Evolutionary conservation across 148 eudicot genomes (phyloP).

Genomic region (Camellia lanceoleosa): DNA sequence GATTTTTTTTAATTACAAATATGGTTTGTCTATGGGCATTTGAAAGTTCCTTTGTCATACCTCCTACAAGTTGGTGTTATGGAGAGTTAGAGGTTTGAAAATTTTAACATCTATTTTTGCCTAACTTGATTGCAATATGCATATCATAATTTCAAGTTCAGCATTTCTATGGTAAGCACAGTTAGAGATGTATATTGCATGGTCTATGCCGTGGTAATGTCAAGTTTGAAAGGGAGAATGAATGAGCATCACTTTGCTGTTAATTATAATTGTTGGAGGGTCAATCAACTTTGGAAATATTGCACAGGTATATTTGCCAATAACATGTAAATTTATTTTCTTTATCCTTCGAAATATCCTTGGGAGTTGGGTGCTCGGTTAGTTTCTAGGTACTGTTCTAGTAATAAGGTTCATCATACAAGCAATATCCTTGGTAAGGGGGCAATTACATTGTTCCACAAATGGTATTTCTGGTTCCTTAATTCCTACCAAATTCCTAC

Average conservation of each 20-base stretch:
- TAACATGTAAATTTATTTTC: conserved; percentile 21
- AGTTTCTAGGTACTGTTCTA: conserved; percentile 33
- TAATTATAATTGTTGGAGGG: conserved; percentile 12
- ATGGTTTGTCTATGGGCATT: not conserved
- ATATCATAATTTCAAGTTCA: not conserved
- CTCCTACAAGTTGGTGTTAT: too few species aligned
- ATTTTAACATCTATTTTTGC: not conserved
- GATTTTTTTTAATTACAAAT: not conserved
- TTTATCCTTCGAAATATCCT: conserved; percentile 20
- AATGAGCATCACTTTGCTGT: conserved; percentile 12
- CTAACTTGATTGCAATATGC: conserved; percentile 2
- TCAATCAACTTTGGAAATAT: conserved; percentile 16
- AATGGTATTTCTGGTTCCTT: conserved; percentile 15
- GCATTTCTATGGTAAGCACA: not conserved
- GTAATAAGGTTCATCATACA: conserved; percentile 27
- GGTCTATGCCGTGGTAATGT: not conserved
- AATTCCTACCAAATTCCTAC: conserved; percentile 15
- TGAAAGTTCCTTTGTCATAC: not conserved
- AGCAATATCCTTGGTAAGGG: conserved; percentile 34
- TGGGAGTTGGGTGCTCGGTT: conserved; percentile 27
- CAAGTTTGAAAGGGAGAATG: conserved; percentile 11
- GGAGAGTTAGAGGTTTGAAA: not conserved
- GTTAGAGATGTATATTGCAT: conserved; percentile 12
- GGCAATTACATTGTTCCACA: not conserved
- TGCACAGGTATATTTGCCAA: conserved; percentile 35